Base-by-base conservation (phyloP, 139 green algal species). In the Edaphochlamys debaryana region DNA sequence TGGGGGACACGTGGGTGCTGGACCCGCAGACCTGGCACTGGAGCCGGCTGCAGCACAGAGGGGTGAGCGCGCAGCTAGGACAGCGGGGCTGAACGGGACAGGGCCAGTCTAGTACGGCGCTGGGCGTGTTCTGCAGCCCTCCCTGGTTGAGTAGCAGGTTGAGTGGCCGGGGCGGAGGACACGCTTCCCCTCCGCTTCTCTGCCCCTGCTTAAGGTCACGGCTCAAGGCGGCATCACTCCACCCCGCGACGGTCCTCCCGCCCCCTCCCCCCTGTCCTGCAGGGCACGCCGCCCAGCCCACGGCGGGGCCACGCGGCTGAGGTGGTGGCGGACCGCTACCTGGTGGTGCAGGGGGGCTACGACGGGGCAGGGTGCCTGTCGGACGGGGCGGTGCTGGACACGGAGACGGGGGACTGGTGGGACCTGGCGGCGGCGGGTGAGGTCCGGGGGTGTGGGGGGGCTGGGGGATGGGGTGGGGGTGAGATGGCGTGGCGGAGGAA, bases 331-430 rank as follows among this genome's bases (percentile, higher is more conserved):
- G 84, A 75, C n/a, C 86, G 84, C 36, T 89, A 92, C 73, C 69
- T 93, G 69, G 42, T 92, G 58, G 66, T 93, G 27, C 86, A 91
- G 66, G 90, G 90, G 37, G 90, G 90, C 40, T 93, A 88, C 67
- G 72, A 91, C 64, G 89, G 89, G 13, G 34, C 63, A 3, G 50
- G 50, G 6, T 30, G 86, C 48, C 71, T 92, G 76, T 42, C 30
- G 27, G 85, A 91, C 62, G 79, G 45, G 9, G 82, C 73, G 34
- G 69, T 87, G 29, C 86, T 91, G 41, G 89, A 93, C 82, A 90
- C 82, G 1, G 11, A 42, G 32, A 87, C 78, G 15, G 52, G 56
- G 34, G 69, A 29, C 4, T 93, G 89, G 89, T 69, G 79, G 9
- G 34, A 29, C 36, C 41, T 92, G 54, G 50, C 83, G 1, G 63